Conservation (phyloP, 2,329 filamentous ascomycete species). For the Metarhizium sp. region DNA sequence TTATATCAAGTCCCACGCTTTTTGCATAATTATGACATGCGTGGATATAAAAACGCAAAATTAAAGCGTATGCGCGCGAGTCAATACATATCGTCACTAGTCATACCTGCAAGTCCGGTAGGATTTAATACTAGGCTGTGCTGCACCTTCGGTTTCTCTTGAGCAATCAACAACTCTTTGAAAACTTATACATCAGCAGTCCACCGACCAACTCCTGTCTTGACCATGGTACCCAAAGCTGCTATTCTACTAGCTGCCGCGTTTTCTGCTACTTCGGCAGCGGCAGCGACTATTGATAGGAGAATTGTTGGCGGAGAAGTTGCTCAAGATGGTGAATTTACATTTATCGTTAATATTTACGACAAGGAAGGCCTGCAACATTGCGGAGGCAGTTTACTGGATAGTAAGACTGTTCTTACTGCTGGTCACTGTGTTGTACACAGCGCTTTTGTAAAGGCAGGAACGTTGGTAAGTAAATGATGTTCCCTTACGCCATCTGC, state of each 20-base stretch:
- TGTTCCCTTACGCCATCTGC: neutral
- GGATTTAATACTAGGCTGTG: too few species aligned
- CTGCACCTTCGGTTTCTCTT: too few species aligned
- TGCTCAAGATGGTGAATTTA: neutral
- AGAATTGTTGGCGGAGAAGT: neutral
- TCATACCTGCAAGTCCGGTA: too few species aligned
- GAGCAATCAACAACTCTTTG: too few species aligned
- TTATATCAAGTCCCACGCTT: too few species aligned
- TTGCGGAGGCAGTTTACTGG: neutral
- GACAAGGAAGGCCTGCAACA: neutral
- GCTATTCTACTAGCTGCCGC: neutral
- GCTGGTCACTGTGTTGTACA: neutral
- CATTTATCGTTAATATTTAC: neutral
- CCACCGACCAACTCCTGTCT: too few species aligned
- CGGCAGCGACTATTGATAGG: neutral
- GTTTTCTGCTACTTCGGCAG: neutral
- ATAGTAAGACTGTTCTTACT: neutral
- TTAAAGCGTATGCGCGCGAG: too few species aligned
- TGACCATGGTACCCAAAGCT: neutral
- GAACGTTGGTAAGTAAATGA: neutral
- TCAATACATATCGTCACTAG: too few species aligned
- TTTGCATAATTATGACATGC: too few species aligned
- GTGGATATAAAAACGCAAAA: too few species aligned
- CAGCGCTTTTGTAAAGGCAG: neutral
- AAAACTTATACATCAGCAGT: too few species aligned